Evolutionary conservation across 1,284 basidiomycete genomes (phyloP).

Genomic region (Ceratobasidium papillatum): DNA sequence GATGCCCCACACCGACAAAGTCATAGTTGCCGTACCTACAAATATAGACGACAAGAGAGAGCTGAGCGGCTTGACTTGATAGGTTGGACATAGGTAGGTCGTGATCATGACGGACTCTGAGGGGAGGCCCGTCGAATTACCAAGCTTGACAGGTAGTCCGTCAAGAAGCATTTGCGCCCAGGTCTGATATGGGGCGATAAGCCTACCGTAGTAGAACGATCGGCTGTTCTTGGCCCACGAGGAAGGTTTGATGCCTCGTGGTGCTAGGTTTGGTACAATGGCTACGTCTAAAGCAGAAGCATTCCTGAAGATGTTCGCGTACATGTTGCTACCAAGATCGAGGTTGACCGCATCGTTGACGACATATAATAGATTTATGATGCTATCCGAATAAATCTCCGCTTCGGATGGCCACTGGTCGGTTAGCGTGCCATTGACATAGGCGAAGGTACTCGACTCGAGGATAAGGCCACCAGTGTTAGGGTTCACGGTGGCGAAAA

Average conservation of each 20-base stretch:
- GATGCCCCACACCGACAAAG: neutral
- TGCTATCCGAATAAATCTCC: neutral
- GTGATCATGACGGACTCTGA: neutral
- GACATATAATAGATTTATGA: neutral
- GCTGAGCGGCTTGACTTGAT: neutral
- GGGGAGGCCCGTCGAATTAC: neutral
- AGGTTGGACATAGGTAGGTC: neutral
- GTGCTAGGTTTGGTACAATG: neutral
- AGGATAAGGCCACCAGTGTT: neutral
- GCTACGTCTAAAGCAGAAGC: neutral
- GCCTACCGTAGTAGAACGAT: conserved; percentile 5
- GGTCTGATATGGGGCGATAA: neutral
- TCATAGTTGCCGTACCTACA: neutral
- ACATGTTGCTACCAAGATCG: neutral
- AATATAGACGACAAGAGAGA: neutral
- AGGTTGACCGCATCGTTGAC: conserved; percentile 19
- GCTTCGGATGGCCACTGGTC: neutral
- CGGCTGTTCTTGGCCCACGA: neutral
- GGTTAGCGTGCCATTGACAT: conserved; percentile 1
- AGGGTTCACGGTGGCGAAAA: neutral
- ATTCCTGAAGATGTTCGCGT: conserved; percentile 1
- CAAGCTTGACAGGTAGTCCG: neutral
- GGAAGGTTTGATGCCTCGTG: neutral
- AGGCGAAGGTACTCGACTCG: neutral
- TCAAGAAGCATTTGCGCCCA: neutral